These are phyloP conservation scores for Neostapfia colusana DNA, from an alignment of 176 grass and related monocot genomes.

Conservation along the genomic window DNA sequence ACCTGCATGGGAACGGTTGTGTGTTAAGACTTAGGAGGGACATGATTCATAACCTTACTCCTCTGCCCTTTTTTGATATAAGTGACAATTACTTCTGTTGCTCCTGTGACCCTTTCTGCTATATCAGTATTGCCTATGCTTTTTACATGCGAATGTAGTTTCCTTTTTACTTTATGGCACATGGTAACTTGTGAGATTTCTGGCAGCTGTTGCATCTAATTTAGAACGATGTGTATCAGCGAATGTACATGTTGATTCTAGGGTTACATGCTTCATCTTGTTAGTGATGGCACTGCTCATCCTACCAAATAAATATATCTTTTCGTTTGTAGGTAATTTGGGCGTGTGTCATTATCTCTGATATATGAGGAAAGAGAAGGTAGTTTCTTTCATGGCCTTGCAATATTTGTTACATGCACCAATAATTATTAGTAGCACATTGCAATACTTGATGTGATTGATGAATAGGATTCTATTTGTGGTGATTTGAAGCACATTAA, in stretches of 20 bases:
- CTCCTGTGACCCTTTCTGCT: conserved; percentile 22
- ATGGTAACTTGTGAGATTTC: conserved; percentile 12
- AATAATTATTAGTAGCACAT: conserved; percentile 31
- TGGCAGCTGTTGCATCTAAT: conserved; percentile 29
- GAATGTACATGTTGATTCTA: conserved; percentile 56
- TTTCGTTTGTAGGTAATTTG: conserved; percentile 98
- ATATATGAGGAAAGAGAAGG: conserved; percentile 95
- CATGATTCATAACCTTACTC: conserved; percentile 5
- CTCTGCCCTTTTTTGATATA: conserved; percentile 12
- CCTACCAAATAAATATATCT: conserved; percentile 96
- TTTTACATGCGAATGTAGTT: conserved; percentile 5
- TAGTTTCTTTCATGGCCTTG: conserved; percentile 88
- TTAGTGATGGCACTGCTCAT: conserved; percentile 86
- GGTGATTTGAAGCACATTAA: background rate
- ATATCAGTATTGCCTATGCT: conserved; percentile 23
- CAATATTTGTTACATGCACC: conserved; percentile 57
- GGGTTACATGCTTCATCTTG: conserved; percentile 78
- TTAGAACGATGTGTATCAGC: conserved; percentile 18
- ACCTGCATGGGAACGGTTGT: conserved; percentile 1
- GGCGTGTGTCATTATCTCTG: conserved; percentile 92
- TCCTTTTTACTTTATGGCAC: conserved; percentile 11
- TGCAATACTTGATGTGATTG: conserved; percentile 41
- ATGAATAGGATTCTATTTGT: conserved; percentile 31
- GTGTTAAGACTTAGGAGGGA: background rate
- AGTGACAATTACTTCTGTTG: background rate